Evolutionary conservation across 495 filamentous ascomycete species (phyloP), one percentile per base, ranked within the genome.

Genomic region (Monascus purpureus): DNA sequence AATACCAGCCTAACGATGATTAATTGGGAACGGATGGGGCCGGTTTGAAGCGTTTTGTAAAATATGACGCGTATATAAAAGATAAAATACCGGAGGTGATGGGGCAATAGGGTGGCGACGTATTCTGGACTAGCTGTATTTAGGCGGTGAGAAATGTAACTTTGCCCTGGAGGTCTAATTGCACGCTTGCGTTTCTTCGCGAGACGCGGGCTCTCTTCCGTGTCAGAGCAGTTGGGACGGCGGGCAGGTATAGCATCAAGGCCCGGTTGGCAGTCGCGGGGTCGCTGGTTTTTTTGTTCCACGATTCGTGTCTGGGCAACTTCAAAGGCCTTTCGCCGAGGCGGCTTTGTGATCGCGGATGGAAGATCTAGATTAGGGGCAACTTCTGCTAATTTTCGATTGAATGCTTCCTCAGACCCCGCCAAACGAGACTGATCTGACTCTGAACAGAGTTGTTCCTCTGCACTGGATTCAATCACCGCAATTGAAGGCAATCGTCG

Each of bases 1-100:
- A 49, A 37, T 49, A 45, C 32, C 36, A 49, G 30, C 38, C 36
- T 13, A 28, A 13, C 26, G 26, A 28, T 28, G n/a, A n/a, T n/a
- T n/a, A n/a, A n/a, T n/a, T n/a, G n/a, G n/a, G n/a, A n/a, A n/a
- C n/a, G n/a, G n/a, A n/a, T n/a, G n/a, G n/a, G n/a, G n/a, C n/a
- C n/a, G n/a, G n/a, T n/a, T n/a, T n/a, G n/a, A n/a, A n/a, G n/a
- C n/a, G n/a, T n/a, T n/a, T n/a, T n/a, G n/a, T n/a, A n/a, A n/a
- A n/a, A n/a, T n/a, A n/a, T n/a, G n/a, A n/a, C n/a, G n/a, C n/a
- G n/a, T n/a, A n/a, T n/a, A n/a, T n/a, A n/a, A n/a, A n/a, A n/a
- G n/a, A n/a, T n/a, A n/a, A n/a, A n/a, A n/a, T n/a, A n/a, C n/a
- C n/a, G n/a, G n/a, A n/a, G n/a, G n/a, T n/a, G n/a, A n/a, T n/a